Base-by-base conservation (phyloP, 139 green algal genomes). In the Chlamydomonas applanata region DNA sequence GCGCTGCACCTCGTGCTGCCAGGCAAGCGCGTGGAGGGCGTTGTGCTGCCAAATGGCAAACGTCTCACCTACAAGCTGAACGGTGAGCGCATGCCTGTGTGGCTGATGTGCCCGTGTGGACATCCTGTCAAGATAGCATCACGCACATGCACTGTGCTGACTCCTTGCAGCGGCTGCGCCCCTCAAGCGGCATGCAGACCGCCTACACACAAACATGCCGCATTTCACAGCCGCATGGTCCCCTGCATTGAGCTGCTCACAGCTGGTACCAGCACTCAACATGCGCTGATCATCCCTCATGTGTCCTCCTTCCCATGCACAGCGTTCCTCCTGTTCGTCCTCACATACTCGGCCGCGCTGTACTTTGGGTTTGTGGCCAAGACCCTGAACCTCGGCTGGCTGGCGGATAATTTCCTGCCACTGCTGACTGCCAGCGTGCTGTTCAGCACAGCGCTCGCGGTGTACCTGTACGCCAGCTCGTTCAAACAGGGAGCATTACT, bases 11-110 rank as follows among this genome's bases (percentile, higher is more conserved):
- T 96, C 14, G 2, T 93, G 27, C 79, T 97, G 20, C 94, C 94
- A 5, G 91, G 91, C 2, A 45, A 87, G 49, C n/a, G 27, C 3
- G 72, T 36, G 0, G n/a, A 91, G 63, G 94, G 94, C 1, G 83
- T 86, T 27, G 14, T 77, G 29, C 82, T 96, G 57, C 59, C 80
- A 0, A 75, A 93, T 68, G 86, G 86, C 5, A 66, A 60, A 4
- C 78, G 82, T 1, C 84, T 97, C 0, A 84, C 56, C 0, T 98
- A 98, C 85, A 95, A 95, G 63, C 78, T 97, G 3, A 97, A 93
- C 67, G 90, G 92, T 94, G 73, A 7, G 44, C 22, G 22, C 17
- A 61, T 61, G 19, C n/a, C 11, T 49, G 40, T 49, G 40, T 49
- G 11, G 40, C 7, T 11, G 40, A n/a, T n/a, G n/a, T n/a, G n/a